Evolutionary conservation across 2,329 filamentous ascomycete genomes (phyloP), one percentile per base, ranked within the genome.

Genomic region (Cercospora zeina): DNA sequence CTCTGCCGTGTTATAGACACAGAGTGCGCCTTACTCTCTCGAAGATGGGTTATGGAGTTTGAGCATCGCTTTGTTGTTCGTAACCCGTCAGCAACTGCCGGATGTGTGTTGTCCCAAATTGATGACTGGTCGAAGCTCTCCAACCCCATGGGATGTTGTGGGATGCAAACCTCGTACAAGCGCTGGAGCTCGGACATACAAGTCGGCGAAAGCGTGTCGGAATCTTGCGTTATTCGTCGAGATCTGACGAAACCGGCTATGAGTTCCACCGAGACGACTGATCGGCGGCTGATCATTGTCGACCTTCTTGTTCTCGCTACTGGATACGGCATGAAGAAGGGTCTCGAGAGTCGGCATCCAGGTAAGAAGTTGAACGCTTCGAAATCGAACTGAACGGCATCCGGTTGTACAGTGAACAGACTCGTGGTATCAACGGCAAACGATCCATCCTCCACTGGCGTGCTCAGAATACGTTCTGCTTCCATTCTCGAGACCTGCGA

Each of bases 171-270:
- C 21, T 36, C 55, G 31, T 50, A 58, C 13, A 58, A 42, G 4
- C 45, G 55, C 16, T 58, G 55, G n/a, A 58, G 55, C 39, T 58
- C 55, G 16, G 55, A 50, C 27, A 50, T 36, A 13, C 55, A 58
- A n/a, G 55, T 58, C 34, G 55, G 55, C 31, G 55, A 58, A n/a
- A 58, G 45, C 34, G 55, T 58, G 31, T 58, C 55, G 27, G 42
- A 50, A 31, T 58, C 55, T 31, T 58, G 55, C n/a, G 55, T 58
- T 13, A 33, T 58, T 34, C 55, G 27, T 30, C 55, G 39, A 34
- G 55, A 50, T 31, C 19, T 36, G 45, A 58, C 54, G 10, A 57
- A 34, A 24, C 47, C 54, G n/a, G 54, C 31, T 16, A 50, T 58
- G 11, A 58, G 55, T 31, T 58, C 55, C 19, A 58, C 55, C 30